phyloP scores from a whole-genome alignment of 768 basidiomycete genomes.

The Tricholoma sp. region DNA sequence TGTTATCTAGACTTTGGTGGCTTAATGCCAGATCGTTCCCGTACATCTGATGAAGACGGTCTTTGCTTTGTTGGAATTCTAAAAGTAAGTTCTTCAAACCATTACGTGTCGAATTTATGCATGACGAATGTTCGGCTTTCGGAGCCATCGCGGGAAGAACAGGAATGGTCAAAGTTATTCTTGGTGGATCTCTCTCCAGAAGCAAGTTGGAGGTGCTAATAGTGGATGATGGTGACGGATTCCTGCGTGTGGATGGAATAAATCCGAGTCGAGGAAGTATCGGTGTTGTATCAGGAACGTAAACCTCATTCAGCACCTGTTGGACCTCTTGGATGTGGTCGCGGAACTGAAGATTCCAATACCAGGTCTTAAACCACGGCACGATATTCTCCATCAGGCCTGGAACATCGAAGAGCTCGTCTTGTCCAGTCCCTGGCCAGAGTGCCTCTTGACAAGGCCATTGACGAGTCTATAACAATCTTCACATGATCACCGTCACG shows the following conservation, averaged over 20 bases:
- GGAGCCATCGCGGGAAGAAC: too few relatives aligned
- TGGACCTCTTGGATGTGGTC: constrained; percentile 11
- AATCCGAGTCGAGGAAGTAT: constrained; percentile 1
- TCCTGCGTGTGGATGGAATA: not conserved
- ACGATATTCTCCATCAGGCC: not conserved
- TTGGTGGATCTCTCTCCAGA: not conserved
- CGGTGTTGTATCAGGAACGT: not conserved
- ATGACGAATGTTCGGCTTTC: too few relatives aligned
- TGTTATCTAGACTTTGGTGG: not conserved
- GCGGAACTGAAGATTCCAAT: constrained; percentile 11
- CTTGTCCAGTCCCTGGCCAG: not conserved
- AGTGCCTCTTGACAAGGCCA: constrained; percentile 14
- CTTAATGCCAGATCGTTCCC: not conserved
- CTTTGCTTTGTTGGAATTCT: not conserved
- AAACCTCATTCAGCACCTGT: constrained; percentile 1
- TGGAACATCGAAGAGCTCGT: not conserved
- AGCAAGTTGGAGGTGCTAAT: not conserved
- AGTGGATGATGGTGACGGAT: not conserved
- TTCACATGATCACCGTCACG: constrained; percentile 17
- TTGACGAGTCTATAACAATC: constrained; percentile 15
- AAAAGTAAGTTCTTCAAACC: not conserved
- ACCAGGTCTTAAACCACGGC: constrained; percentile 7
- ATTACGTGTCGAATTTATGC: too few relatives aligned
- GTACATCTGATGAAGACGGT: not conserved
- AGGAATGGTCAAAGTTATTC: not conserved